Evolutionary conservation across 169 alveolate genomes (phyloP).

Genomic region (Cryptosporidium xiaoi): DNA sequence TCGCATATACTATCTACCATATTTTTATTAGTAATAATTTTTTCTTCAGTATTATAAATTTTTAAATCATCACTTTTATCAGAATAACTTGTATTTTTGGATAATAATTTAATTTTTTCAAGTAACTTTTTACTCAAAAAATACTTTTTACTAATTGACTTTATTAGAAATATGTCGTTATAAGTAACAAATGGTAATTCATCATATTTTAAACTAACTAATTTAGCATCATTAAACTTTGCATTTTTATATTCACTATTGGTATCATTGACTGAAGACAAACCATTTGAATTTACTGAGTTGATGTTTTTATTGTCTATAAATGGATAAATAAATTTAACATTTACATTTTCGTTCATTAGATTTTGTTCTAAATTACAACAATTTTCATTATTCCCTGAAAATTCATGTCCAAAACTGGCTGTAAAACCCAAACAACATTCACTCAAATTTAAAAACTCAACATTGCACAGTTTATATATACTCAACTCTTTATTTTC

Average conservation of each 20-base stretch:
- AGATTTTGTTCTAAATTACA: neutral
- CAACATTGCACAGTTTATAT: neutral
- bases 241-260: neutral
- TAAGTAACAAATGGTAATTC: slow-evolving; percentile 8
- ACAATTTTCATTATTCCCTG: neutral
- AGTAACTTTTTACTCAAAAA: neutral
- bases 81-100: no score
- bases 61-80: no score
- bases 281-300: no score
- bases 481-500: neutral
- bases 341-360: neutral
- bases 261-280: neutral
- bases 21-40: neutral
- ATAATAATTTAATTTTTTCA: neutral
- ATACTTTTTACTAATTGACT: slow-evolving; percentile 2
- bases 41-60: neutral
- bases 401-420: neutral
- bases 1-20: neutral
- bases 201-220: slow-evolving; percentile 32
- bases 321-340: slow-evolving; percentile 9
- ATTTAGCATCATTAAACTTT: neutral
- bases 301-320: neutral
- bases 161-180: neutral
- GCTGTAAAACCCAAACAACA: neutral
- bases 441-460: neutral